Evolutionary conservation across 495 filamentous ascomycete species (phyloP), one percentile per base, ranked within the genome.

Genomic region (Talaromyces stipitatus): DNA sequence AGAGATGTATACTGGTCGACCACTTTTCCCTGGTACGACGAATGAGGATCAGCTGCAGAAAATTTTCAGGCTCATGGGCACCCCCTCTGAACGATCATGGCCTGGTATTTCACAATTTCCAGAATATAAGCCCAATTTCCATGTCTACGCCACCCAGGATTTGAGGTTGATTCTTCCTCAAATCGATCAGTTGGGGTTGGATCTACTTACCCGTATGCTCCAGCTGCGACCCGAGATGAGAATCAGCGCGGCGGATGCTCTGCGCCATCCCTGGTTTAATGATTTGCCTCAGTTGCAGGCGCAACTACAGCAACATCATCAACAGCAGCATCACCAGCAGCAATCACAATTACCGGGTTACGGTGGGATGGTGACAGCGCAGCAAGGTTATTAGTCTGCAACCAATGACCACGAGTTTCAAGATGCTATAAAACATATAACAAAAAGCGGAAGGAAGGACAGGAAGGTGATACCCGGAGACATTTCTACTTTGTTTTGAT

Each of bases 1-100:
- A 11, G 92, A 97, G 74, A 94, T 97, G 88, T 96, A 90, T 71
- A 95, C 91, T 0, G 92, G 92, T 11, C 83, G 92, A 2, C 92
- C 92, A 0, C 79, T 97, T 11, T 97, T 97, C 74, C 92, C 92
- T 0, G 92, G 92, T 38, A 97, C 92, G 1, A 95, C 92, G 20
- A 97, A 97, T 68, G 92, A 97, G 69, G 92, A 97, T 71, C 92
- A 97, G 69, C 83, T 96, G 53, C 78, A 91, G 57, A 91, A 95
- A 64, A 97, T 97, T 70, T 97, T 96, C 82, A 87, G 92, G 26
- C 85, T 97, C 50, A 97, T 97, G 92, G 92, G 92, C 32, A 97
- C 92, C 1, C 92, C 92, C 0, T 92, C 88, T 0, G 92, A 96
- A 69, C 82, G 90, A 47, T 89, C 88, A 2, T 97, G 92, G 92